Base-by-base conservation (phyloP, 345 rosid species). In the Citrus mangshanensis region DNA sequence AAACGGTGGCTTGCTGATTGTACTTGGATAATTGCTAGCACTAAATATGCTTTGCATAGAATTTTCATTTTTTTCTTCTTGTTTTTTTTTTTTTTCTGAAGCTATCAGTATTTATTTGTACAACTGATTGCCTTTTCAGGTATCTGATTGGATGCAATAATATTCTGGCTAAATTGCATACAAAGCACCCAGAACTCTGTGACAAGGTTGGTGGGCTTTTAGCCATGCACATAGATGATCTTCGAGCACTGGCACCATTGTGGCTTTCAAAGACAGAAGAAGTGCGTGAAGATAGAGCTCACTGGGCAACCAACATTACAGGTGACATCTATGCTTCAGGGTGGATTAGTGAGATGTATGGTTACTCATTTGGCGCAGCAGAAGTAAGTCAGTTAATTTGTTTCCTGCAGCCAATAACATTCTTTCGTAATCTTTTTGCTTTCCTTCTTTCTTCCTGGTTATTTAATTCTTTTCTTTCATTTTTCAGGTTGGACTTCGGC, bases 291-390 rank as follows among this genome's bases (percentile, higher is more conserved):
- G 99, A 94, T 77, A 91, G 82, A 78, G 91, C 91, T 84, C 99
- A 94, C 81, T 96, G 99, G 98, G 78, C 88, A 37, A 96, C 99
- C 83, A 94, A 96, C 76, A 78, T 96, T 78, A 96, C 99, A 13
- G 99, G 99, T n/a, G 99, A 96, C 80, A 92, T 94, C 82, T 96
- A 96, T 62, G 97, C 92, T 13, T 70, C 84, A 87, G 98, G 99
- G 76, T 96, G 98, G 98, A 96, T 96, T 72, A 96, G 98, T 81
- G 99, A 96, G 90, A 96, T 96, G 98, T 94, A 94, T 85, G 99
- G 99, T 84, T 96, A 96, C 89, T 94, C 99, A 56, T 96, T 96
- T 83, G 99, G 99, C 81, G 99, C 99, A 13, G 98, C 99, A 34
- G 94, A 96, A 79, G 99, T 96, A 78, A 74, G 86, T 74, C 74